phyloP scores from a whole-genome alignment of 768 basidiomycete species.

The Tulasnella sp. region DNA sequence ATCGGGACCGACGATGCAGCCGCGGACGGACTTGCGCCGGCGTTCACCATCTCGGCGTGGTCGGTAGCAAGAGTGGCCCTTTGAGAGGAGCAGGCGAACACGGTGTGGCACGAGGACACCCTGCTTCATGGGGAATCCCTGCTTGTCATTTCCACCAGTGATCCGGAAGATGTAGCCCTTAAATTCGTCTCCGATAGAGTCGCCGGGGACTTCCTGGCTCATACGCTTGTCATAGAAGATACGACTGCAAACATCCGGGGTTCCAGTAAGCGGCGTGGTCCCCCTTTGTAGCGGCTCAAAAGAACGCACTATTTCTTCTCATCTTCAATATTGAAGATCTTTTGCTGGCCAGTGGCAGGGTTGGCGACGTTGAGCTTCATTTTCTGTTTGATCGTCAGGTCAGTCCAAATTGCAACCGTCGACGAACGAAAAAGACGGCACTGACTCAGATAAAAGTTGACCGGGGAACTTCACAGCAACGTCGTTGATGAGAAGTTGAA shows the following conservation, averaged over 20 bases:
- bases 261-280: slow-evolving; percentile 8
- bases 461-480: background rate
- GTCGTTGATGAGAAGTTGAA: background rate
- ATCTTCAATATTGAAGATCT: slow-evolving; percentile 89
- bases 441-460: slow-evolving; percentile 12
- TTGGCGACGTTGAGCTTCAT: slow-evolving; percentile 99
- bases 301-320: slow-evolving; percentile 68
- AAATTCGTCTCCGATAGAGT: slow-evolving; percentile 90
- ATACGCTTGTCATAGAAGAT: slow-evolving; percentile 97
- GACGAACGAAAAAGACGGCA: background rate
- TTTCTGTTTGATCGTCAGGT: slow-evolving; percentile 31
- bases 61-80: slow-evolving; percentile 98
- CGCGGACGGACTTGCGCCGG: slow-evolving; percentile 97
- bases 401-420: slow-evolving; percentile 10
- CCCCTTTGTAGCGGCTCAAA: background rate
- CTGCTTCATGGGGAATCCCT: slow-evolving; percentile 99
- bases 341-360: slow-evolving; percentile 96
- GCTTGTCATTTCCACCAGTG: slow-evolving; percentile 97
- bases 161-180: slow-evolving; percentile 95
- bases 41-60: slow-evolving; percentile 87
- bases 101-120: slow-evolving; percentile 92
- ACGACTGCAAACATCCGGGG: slow-evolving; percentile 47
- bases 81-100: slow-evolving; percentile 85
- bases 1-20: slow-evolving; percentile 95
- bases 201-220: slow-evolving; percentile 86